These are phyloP conservation scores for Lagerstroemia speciosa DNA, from an alignment of 345 rosid genomes.

Conservation along the genomic window DNA sequence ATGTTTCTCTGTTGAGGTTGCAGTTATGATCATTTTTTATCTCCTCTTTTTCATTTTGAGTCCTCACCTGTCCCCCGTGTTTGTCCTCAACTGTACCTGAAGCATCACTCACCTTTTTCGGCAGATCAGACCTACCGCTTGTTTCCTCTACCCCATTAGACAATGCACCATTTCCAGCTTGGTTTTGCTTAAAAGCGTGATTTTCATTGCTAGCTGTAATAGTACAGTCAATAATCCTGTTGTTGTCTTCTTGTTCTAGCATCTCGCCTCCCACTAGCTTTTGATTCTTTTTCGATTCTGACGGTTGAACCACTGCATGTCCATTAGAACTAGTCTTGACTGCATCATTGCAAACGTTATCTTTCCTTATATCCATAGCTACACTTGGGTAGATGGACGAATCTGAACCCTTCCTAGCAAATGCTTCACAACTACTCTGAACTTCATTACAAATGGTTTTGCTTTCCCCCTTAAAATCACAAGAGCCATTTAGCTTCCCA, in stretches of 20 bases:
- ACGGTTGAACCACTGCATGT: constrained; percentile 21
- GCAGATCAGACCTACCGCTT: constrained; percentile 27
- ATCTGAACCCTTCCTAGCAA: constrained; percentile 41
- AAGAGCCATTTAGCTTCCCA: constrained; percentile 32
- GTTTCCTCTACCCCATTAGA: constrained; percentile 40
- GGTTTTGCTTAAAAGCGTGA: constrained; percentile 17
- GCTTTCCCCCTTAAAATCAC: constrained; percentile 30
- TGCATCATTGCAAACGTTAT: constrained; percentile 29
- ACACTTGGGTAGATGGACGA: constrained; percentile 47
- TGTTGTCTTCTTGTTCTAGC: constrained; percentile 30
- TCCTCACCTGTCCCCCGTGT: constrained; percentile 26
- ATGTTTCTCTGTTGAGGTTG: constrained; percentile 21
- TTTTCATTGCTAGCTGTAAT: constrained; percentile 21
- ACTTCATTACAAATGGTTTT: constrained; percentile 31
- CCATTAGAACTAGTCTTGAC: constrained; percentile 36
- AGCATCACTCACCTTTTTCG: constrained; percentile 33
- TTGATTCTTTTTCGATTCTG: constrained; percentile 32
- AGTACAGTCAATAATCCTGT: constrained; percentile 21
- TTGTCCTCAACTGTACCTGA: constrained; percentile 24
- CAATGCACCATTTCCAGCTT: constrained; percentile 17
- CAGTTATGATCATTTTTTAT: constrained; percentile 21
- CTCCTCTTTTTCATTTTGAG: constrained; percentile 24
- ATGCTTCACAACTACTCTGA: constrained; percentile 26
- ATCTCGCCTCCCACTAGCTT: constrained; percentile 34
- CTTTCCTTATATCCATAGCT: constrained; percentile 47